Evolutionary conservation across 225 moss, liverwort and hornwort species (phyloP), one percentile per base, ranked within the genome.

Genomic region (Bryoerythrophyllum caledonicum): DNA sequence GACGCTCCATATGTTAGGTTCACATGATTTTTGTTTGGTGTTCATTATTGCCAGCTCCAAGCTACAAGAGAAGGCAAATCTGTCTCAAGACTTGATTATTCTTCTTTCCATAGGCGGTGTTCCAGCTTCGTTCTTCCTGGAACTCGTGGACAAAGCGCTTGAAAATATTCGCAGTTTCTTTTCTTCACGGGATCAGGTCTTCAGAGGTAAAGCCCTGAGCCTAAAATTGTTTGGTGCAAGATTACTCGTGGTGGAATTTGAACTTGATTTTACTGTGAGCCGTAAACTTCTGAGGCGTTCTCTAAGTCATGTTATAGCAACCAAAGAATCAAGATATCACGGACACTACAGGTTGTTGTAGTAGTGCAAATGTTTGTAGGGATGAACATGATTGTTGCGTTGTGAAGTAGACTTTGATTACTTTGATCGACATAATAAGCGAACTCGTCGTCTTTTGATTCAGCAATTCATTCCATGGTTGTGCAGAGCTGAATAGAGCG

Each of bases 51-150:
- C 43, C 90, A 91, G 93, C 60, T 68, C 72, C 67, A 82, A 81
- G 66, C 86, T 87, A 73, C 84, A 79, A 68, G 80, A 84, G 17
- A 79, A 84, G 16, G 84, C 85, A 26, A 84, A 73, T 48, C 60
- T 95, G 57, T 90, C 95, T n/a, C 86, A 84, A 60, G 95, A 95
- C 75, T 81, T 91, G 68, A 93, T 95, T 25, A 77, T 91, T 48
- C 91, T 93, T 61, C 87, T 95, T 17, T 81, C 92, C 13, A 80
- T 87, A 26, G 88, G 92, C 55, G 76, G 70, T 64, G 90, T 90
- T 49, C 82, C 88, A 15, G 65, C 76, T 58, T 76, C 80, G 1
- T 81, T 91, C 63, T 95, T 95, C 65, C 63, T 89, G 34, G 80
- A 84, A 54, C 87, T 89, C 35, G 65, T 91, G 14, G 73, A 73